A percentile compares a stretch with the other conserved stretches of the same genome.
phyloP scores from a whole-genome alignment of 371 early-diverging fungal genomes.

The Rhizomucor miehei region DNA sequence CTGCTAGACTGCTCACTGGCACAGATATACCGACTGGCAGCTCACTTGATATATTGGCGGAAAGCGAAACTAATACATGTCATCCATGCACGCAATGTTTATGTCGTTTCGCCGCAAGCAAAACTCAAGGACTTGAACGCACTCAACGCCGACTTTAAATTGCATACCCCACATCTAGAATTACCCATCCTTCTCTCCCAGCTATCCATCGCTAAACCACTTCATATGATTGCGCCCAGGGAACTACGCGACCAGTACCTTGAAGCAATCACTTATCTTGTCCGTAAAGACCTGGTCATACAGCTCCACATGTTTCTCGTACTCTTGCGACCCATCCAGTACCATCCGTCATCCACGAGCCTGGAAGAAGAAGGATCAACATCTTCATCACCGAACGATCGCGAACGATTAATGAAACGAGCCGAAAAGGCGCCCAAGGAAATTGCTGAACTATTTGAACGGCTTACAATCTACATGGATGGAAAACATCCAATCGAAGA shows the following conservation, averaged over 20 bases:
- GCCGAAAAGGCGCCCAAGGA: slow-evolving; percentile 50
- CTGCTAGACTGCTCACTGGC: slow-evolving; percentile 86
- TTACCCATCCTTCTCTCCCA: slow-evolving; percentile 69
- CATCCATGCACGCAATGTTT: slow-evolving; percentile 74
- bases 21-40: slow-evolving; percentile 83
- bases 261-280: slow-evolving; percentile 77
- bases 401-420: no score
- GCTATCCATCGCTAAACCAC: slow-evolving; percentile 73
- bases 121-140: slow-evolving; percentile 49
- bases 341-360: slow-evolving; percentile 1
- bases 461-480: slow-evolving; percentile 74
- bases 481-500: slow-evolving; percentile 83
- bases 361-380: slow-evolving; percentile 7
- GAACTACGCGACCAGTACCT: slow-evolving; percentile 71
- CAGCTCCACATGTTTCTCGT: slow-evolving; percentile 85
- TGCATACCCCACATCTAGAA: slow-evolving; percentile 64
- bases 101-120: slow-evolving; percentile 73
- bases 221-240: slow-evolving; percentile 60
- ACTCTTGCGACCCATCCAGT: slow-evolving; percentile 50
- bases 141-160: slow-evolving; percentile 59
- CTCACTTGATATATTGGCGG: slow-evolving; percentile 90
- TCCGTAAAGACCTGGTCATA: slow-evolving; percentile 73
- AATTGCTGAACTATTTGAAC: slow-evolving; percentile 57
- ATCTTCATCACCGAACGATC: slow-evolving; percentile 5
- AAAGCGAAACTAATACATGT: slow-evolving; percentile 87